Evolutionary conservation across 2,329 filamentous ascomycete genomes (phyloP).

Genomic region (Trichoderma cornu-damae): DNA sequence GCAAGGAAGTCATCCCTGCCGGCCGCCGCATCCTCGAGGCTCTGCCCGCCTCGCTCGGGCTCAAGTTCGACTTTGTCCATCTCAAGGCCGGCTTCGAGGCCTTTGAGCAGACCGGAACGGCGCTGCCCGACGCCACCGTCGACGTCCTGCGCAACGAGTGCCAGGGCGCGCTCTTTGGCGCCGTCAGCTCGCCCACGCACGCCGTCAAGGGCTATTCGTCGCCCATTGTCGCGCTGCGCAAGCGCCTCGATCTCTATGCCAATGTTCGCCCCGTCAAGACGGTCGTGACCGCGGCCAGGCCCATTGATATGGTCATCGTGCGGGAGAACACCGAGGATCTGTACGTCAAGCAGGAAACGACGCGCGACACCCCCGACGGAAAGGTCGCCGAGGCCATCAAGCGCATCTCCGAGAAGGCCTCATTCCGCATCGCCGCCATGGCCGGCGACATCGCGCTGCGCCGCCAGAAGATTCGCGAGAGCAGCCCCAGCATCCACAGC

Average conservation of each 20-base stretch:
- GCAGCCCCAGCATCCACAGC: constrained; percentile 53
- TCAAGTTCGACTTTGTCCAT: constrained; percentile 92
- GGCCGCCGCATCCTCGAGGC: constrained; percentile 89
- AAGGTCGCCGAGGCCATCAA: constrained; percentile 97
- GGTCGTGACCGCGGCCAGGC: constrained; percentile 56
- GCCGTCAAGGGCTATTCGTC: constrained; percentile 94
- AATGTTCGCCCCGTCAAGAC: constrained; percentile 96
- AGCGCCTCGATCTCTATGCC: constrained; percentile 90
- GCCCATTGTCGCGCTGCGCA: constrained; percentile 93
- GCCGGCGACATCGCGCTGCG: constrained; percentile 91
- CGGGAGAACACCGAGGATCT: constrained; percentile 98
- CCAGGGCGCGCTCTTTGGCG: constrained; percentile 93
- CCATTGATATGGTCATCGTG: constrained; percentile 95
- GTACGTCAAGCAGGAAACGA: constrained; percentile 95
- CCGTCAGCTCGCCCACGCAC: constrained; percentile 84
- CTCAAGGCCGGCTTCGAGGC: constrained; percentile 90
- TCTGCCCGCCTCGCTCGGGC: constrained; percentile 79
- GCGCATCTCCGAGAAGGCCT: constrained; percentile 84
- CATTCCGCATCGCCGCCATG: constrained; percentile 81
- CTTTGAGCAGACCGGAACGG: constrained; percentile 83
- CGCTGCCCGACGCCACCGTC: constrained; percentile 86
- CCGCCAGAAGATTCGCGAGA: constrained; percentile 71
- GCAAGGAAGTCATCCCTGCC: constrained; percentile 94
- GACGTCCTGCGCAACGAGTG: constrained; percentile 85
- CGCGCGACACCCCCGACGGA: constrained; percentile 66